Evolutionary conservation across 176 grass and related monocot genomes (phyloP).

Genomic region (Ananas comosus): DNA sequence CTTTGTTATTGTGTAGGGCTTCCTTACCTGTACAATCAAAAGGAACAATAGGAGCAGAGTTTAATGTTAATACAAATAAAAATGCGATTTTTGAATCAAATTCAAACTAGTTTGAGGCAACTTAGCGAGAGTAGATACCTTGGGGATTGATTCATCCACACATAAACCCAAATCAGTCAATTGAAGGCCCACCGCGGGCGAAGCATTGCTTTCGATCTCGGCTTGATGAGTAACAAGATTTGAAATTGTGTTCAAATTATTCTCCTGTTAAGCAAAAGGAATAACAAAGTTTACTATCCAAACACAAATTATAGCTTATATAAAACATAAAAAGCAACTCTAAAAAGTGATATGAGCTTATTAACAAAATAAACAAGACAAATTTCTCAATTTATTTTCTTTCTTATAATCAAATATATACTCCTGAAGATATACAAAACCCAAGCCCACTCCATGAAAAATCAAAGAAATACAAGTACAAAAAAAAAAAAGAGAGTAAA

Average conservation of each 20-base stretch:
- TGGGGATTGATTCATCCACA: slow-evolving; percentile 27
- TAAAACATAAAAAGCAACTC: too few relatives aligned
- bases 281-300: too few relatives aligned
- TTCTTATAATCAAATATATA: too few relatives aligned
- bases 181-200: not conserved
- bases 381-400: too few relatives aligned
- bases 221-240: not conserved
- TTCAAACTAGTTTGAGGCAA: not conserved
- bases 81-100: not conserved
- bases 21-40: slow-evolving; percentile 43
- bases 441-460: not conserved
- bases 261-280: not conserved
- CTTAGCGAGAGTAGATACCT: slow-evolving; percentile 28
- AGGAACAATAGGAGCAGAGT: not conserved
- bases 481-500: not conserved
- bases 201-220: not conserved
- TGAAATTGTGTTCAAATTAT: not conserved
- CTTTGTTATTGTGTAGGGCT: slow-evolving; percentile 90
- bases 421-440: not conserved
- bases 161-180: slow-evolving; percentile 16
- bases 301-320: too few relatives aligned
- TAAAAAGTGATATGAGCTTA: too few relatives aligned
- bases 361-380: too few relatives aligned
- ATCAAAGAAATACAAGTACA: not conserved
- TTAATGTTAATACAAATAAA: slow-evolving; percentile 7